These are phyloP conservation scores for Trametes punicea DNA, from an alignment of 768 basidiomycete species.

Conservation along the genomic window DNA sequence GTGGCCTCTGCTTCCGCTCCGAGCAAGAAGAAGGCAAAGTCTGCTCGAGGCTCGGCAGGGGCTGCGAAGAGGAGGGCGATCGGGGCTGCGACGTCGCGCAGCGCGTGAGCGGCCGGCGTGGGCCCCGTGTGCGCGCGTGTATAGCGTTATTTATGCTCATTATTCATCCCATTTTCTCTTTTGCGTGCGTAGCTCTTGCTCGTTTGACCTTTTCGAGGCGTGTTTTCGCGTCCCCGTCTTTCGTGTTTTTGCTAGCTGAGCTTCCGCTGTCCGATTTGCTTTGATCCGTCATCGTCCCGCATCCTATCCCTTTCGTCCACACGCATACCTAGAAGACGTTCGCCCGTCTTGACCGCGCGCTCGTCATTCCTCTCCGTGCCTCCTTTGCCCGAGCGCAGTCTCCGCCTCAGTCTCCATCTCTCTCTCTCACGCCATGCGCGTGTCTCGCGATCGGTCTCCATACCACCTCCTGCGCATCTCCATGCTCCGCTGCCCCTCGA, in stretches of 20 bases:
- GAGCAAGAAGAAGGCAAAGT: conserved; percentile 8
- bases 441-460: background rate
- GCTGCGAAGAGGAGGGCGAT: conserved; percentile 1
- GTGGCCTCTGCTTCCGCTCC: background rate
- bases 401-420: background rate
- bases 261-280: no score
- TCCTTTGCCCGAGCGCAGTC: no score
- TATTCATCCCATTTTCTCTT: no score
- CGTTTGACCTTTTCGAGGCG: no score
- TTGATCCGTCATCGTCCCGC: no score
- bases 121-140: no score
- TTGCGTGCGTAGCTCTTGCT: no score
- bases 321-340: background rate
- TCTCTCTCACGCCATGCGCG: no score
- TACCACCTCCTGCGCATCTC: background rate
- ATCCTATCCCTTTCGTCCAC: background rate
- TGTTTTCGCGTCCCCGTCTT: no score
- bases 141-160: no score
- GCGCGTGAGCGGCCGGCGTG: no score
- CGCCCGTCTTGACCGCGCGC: background rate
- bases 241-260: no score
- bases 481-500: background rate
- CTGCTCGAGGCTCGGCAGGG: background rate
- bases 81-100: background rate
- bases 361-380: background rate